Base-by-base conservation (phyloP, 2,329 filamentous ascomycete genomes). In the Elsinoe necatrix region DNA sequence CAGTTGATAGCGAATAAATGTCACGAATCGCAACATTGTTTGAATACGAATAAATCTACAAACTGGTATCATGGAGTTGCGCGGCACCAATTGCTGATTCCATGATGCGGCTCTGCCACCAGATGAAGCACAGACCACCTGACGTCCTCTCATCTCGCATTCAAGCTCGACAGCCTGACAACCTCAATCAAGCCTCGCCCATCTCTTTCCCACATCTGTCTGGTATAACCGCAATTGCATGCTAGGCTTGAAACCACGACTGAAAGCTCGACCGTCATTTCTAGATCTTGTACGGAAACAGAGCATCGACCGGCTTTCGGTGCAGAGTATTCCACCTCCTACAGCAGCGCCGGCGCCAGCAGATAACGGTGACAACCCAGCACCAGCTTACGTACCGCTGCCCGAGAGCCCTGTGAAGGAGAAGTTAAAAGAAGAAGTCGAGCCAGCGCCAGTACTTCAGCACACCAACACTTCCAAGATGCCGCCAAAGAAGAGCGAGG, bases 221-320 rank as follows among this genome's bases (percentile, higher is more conserved):
- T 29, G 1, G 8, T 21, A 52, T 56, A 23, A 47, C 54, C n/a
- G 41, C 23, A 27, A 16, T 56, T 67, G 66, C 56, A 69, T 69
- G 68, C 63, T 82, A 67, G 80, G 80, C 67, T 68, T 81, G 64
- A 75, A 79, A 67, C 80, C 79, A 68, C 77, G 75, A 69, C 71
- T 85, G 62, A 78, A 75, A 75, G 71, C 76, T 68, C 79, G 80
- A 63, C 79, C 81, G 55, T 85, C 82, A 52, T 73, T 86, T 61
- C 74, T 83, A 67, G 81, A 85, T 65, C 75, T 86, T 63, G 75
- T 86, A 63, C 71, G 72, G 58, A 72, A 74, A 63, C 72, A 73
- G 61, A 75, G 75, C 63, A 74, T 77, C 61, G 73, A 77, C 60
- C 67, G 70, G 57, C 66, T 73, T 66, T 75, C 74, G 61, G 69